A percentile compares a stretch with the other conserved stretches of the same genome.
Evolutionary conservation across 495 filamentous ascomycete species (phyloP).

Genomic region (Margaritispora aquatica): DNA sequence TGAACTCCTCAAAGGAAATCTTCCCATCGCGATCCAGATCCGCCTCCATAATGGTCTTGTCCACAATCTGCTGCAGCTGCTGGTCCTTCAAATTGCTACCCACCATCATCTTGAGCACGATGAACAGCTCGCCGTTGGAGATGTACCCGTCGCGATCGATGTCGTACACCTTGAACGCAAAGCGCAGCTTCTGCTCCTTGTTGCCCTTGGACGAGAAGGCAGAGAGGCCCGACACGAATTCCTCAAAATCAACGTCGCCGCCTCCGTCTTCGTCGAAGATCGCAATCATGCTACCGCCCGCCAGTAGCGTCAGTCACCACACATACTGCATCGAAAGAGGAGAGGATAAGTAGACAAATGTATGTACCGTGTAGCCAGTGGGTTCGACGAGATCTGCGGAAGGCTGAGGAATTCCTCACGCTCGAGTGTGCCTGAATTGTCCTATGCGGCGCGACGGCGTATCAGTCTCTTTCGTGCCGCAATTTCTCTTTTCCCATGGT

Average conservation of each 20-base stretch:
- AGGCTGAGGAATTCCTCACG: slow-evolving; percentile 97
- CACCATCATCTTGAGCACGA: slow-evolving; percentile 99
- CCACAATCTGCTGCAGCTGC: slow-evolving; percentile 95
- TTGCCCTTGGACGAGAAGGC: slow-evolving; percentile 97
- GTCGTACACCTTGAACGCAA: slow-evolving; percentile 99
- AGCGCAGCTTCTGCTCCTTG: slow-evolving; percentile 96
- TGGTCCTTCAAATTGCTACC: slow-evolving; percentile 99
- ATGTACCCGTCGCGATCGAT: slow-evolving; percentile 99
- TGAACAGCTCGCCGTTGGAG: slow-evolving; percentile 97
- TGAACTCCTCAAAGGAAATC: slow-evolving; percentile 99
- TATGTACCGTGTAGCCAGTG: slow-evolving; percentile 77
- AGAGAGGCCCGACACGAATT: slow-evolving; percentile 93
- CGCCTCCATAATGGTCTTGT: slow-evolving; percentile 99
- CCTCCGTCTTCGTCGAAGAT: slow-evolving; percentile 99
- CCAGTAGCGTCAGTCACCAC: too few relatives aligned
- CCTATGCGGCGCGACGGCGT: slow-evolving; percentile 46
- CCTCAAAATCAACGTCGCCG: slow-evolving; percentile 97
- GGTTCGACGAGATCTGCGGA: slow-evolving; percentile 96
- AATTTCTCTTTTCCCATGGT: not conserved
- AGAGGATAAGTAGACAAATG: not conserved
- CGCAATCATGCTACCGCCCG: slow-evolving; percentile 95
- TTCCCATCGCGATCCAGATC: slow-evolving; percentile 93
- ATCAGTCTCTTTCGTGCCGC: not conserved
- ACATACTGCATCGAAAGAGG: too few relatives aligned
- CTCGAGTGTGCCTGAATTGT: slow-evolving; percentile 96